Evolutionary conservation across 305 asterid genomes (phyloP).

Genomic region (Euphrasia arctica): DNA sequence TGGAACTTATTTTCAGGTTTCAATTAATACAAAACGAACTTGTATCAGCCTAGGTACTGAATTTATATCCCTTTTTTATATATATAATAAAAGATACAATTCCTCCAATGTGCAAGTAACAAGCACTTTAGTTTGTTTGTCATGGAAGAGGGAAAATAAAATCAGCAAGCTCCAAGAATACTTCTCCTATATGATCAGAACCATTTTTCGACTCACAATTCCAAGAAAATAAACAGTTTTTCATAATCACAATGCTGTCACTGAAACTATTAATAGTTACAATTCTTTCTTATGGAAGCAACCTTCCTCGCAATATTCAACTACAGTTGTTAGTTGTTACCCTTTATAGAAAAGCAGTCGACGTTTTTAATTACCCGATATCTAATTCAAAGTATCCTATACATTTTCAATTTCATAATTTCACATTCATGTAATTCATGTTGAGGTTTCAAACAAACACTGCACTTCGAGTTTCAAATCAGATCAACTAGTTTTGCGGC

Average conservation of each 20-base stretch:
- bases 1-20: no score
- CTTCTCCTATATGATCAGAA: no score
- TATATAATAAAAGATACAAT: neutral
- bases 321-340: no score
- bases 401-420: neutral
- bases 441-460: conserved; percentile 7
- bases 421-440: neutral
- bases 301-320: no score
- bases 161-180: no score
- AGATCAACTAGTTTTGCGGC: neutral
- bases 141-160: neutral
- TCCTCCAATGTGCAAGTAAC: neutral
- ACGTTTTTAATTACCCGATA: neutral
- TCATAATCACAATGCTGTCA: neutral
- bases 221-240: neutral
- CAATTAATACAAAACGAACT: no score
- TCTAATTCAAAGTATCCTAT: no score
- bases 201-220: neutral
- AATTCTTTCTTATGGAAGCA: neutral
- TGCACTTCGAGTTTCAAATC: conserved; percentile 13
- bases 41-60: neutral
- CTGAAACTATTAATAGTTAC: neutral
- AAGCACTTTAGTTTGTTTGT: neutral
- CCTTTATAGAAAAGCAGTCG: neutral
- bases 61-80: no score